These are phyloP conservation scores for Tillandsia leiboldiana DNA, from an alignment of 176 grass and related monocot species.

Conservation along the genomic window DNA sequence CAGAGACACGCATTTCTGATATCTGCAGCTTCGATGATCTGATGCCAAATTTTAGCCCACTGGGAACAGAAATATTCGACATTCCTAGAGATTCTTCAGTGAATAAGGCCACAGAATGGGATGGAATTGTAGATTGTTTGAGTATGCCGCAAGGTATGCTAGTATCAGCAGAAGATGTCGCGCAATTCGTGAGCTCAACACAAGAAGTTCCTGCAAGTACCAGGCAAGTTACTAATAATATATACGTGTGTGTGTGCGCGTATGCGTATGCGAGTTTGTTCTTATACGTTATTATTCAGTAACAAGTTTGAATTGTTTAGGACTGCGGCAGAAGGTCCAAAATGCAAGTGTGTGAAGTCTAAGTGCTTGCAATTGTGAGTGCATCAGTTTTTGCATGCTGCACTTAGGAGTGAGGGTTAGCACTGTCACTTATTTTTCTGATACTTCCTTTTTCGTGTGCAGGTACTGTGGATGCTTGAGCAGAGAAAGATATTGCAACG, in stretches of 20 bases:
- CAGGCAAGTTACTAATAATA: neutral
- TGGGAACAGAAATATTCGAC: too few species aligned
- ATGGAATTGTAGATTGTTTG: too few species aligned
- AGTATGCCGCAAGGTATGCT: too few species aligned
- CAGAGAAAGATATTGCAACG: neutral
- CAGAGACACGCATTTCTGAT: too few species aligned
- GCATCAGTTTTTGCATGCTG: neutral
- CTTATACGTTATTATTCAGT: neutral
- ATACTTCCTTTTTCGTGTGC: neutral
- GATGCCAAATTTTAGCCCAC: too few species aligned
- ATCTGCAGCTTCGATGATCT: too few species aligned
- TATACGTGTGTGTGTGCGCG: neutral
- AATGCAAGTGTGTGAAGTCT: neutral
- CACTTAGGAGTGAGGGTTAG: neutral
- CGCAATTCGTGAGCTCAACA: too few species aligned
- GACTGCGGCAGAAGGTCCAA: neutral
- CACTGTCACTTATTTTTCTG: neutral
- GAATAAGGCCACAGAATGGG: too few species aligned
- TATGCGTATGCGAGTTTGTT: neutral
- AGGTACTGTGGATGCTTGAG: conserved; percentile 20
- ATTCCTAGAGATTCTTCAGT: too few species aligned
- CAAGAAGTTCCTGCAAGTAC: too few species aligned
- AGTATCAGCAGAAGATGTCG: too few species aligned
- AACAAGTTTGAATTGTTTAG: neutral
- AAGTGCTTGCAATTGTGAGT: neutral